Evolutionary conservation across 2,329 filamentous ascomycete genomes (phyloP), one percentile per base, ranked within the genome.

Genomic region (Cercospora citrullina): DNA sequence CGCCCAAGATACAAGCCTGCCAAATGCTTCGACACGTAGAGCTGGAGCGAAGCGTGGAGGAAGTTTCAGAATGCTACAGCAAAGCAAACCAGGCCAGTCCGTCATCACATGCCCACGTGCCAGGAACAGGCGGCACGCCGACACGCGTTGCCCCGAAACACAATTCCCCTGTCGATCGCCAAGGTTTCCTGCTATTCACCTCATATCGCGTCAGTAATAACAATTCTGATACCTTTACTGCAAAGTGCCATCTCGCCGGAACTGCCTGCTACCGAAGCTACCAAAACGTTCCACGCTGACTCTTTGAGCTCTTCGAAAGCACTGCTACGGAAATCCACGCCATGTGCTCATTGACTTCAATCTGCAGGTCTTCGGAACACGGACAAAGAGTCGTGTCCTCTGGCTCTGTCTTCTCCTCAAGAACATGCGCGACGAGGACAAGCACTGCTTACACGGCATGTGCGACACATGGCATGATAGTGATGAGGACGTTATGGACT

Each of bases 101-200:
- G 55, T 59, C 55, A 59, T 36, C 31, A 36, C 55, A 36, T 3
- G 55, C 55, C 55, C 55, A 36, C 55, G 55, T 59, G 55, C n/a
- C 26, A 58, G 26, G 55, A 33, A 58, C 55, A 26, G 28, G 8
- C 26, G 55, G 53, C 53, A 21, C 26, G 55, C 33, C 26, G 55
- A 31, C 28, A 26, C 55, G 30, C 55, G 55, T 59, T 31, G 23
- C 55, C 30, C 48, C 48, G 48, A 55, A 55, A 28, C 48, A 55
- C 23, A 55, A 28, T 28, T 28, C 48, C 42, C 48, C 48, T 28
- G 48, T 55, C 48, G 48, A 55, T 55, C 23, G 48, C 48, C 48
- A 55, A 55, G 23, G 14, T 55, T 28, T 55, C 7, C 14, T 26
- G 48, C 48, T 30, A 6, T 28, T 8, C 48, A 28, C 48, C 23